Conservation (phyloP, 73 alveolate species). For the Tetrahymena borealis region DNA sequence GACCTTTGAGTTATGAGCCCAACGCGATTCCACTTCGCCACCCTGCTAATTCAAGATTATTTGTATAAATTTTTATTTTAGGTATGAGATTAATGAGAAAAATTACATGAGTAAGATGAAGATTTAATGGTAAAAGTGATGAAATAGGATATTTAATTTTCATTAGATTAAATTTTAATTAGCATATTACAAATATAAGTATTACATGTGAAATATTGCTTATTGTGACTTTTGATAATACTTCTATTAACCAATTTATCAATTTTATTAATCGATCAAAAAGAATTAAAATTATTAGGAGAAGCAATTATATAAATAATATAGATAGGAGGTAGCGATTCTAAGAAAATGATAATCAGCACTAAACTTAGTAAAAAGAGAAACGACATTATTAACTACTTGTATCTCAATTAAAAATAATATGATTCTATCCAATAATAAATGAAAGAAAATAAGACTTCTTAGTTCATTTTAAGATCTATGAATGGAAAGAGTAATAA, state of each 20-base stretch:
- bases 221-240: no score
- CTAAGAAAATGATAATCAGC: background rate
- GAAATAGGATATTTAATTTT: no score
- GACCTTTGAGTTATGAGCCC: slow-evolving; percentile 99
- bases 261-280: background rate
- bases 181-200: no score
- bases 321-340: no score
- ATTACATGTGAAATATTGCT: no score
- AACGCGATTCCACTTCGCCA: slow-evolving; percentile 99
- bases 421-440: background rate
- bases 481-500: background rate
- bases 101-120: no score
- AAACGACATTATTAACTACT: background rate
- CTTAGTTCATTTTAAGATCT: background rate
- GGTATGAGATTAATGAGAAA: background rate
- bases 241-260: no score
- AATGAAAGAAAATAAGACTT: background rate
- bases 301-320: no score
- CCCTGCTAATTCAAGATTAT: slow-evolving; percentile 43
- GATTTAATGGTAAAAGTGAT: no score
- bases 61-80: background rate
- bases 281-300: background rate
- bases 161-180: no score
- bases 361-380: background rate
- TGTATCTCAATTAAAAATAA: background rate